Percentiles rank a stretch among this genome's conserved stretches.
These are phyloP conservation scores for Jasminum sambac DNA, from an alignment of 257 asterid genomes.

Conservation along the genomic window DNA sequence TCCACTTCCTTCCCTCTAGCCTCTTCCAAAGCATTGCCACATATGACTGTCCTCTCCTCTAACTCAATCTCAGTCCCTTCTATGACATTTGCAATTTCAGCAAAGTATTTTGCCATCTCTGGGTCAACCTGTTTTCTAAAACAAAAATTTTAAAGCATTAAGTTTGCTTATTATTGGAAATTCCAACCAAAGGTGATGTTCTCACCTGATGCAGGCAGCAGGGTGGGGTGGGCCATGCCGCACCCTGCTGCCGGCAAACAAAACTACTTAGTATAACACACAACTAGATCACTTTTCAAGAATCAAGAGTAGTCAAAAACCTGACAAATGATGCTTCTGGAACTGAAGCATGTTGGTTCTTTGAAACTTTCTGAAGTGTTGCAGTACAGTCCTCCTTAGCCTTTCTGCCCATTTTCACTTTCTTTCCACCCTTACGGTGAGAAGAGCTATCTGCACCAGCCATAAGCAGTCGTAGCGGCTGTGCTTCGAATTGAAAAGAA, in stretches of 20 bases:
- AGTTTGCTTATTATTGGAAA: neutral
- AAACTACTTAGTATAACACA: neutral
- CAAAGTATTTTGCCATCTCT: slow-evolving; percentile 76
- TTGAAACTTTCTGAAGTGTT: slow-evolving; percentile 34
- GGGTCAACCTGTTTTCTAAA: slow-evolving; percentile 80
- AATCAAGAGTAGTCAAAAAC: slow-evolving; percentile 29
- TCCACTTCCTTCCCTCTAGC: slow-evolving; percentile 89
- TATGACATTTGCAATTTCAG: slow-evolving; percentile 76
- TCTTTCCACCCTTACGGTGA: slow-evolving; percentile 27
- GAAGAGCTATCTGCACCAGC: slow-evolving; percentile 41
- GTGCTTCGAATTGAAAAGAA: slow-evolving; percentile 57
- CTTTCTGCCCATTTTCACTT: slow-evolving; percentile 61
- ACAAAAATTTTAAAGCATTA: slow-evolving; percentile 15
- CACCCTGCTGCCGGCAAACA: neutral
- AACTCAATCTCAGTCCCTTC: slow-evolving; percentile 73
- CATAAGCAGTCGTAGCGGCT: slow-evolving; percentile 36
- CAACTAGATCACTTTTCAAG: slow-evolving; percentile 19
- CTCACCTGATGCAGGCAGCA: no score
- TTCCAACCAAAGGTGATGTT: no score
- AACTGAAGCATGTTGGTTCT: slow-evolving; percentile 31
- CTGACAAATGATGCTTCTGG: slow-evolving; percentile 60
- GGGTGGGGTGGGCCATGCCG: no score
- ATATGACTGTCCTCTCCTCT: slow-evolving; percentile 71
- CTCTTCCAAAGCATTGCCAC: slow-evolving; percentile 91
- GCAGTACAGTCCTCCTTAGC: slow-evolving; percentile 40